Evolutionary conservation across 1,284 basidiomycete genomes (phyloP).

Genomic region (Athelia psychrophila): DNA sequence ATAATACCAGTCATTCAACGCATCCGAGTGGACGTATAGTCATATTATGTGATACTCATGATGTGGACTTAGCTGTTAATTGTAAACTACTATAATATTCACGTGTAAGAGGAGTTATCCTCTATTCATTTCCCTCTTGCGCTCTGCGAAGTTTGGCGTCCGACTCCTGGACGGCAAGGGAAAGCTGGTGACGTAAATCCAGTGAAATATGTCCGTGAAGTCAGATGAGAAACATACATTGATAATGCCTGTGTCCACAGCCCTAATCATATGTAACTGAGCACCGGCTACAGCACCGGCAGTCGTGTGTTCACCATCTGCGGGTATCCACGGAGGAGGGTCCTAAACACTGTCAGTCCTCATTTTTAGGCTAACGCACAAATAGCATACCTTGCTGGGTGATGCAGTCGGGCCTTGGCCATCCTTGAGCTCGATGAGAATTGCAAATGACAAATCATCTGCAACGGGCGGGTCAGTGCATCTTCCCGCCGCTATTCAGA

Average conservation of each 20-base stretch:
- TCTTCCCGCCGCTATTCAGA: slow-evolving; percentile 3
- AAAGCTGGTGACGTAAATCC: slow-evolving; percentile 35
- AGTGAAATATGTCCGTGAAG: too few relatives aligned
- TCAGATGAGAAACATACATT: slow-evolving; percentile 51
- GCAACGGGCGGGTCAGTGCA: slow-evolving; percentile 5
- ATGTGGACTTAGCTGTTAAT: too few relatives aligned
- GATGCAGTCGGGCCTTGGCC: slow-evolving; percentile 56
- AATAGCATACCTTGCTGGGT: slow-evolving; percentile 40
- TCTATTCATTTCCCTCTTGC: slow-evolving; percentile 19
- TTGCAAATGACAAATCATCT: slow-evolving; percentile 81
- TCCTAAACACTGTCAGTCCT: slow-evolving; percentile 35
- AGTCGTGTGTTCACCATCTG: slow-evolving; percentile 63
- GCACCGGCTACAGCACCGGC: slow-evolving; percentile 53
- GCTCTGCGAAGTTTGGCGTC: slow-evolving; percentile 53
- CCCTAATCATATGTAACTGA: slow-evolving; percentile 67
- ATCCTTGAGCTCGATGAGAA: slow-evolving; percentile 80
- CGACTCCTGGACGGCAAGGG: slow-evolving; percentile 78
- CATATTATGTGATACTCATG: too few relatives aligned
- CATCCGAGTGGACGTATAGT: slow-evolving; percentile 50
- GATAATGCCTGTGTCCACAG: slow-evolving; percentile 84
- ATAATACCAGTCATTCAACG: slow-evolving; percentile 86
- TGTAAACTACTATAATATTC: too few relatives aligned
- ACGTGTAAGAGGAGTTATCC: too few relatives aligned
- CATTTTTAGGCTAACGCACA: neutral
- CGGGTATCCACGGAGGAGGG: slow-evolving; percentile 76